phyloP scores from a whole-genome alignment of 495 filamentous ascomycete genomes.

The Penicillium salamii region DNA sequence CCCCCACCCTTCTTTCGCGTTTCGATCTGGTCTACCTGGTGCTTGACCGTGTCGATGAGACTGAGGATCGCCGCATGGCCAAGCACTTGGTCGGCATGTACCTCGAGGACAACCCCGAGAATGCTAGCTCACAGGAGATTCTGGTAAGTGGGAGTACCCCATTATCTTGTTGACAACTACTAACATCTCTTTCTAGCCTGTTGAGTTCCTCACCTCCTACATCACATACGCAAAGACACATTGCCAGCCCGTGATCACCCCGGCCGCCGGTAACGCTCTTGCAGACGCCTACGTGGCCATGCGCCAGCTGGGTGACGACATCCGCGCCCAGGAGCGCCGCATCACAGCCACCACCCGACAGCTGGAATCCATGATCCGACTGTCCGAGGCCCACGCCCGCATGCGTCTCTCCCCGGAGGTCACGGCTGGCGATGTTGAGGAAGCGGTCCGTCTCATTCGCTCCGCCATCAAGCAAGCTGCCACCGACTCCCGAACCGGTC shows the following conservation, averaged over 20 bases:
- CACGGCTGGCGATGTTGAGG: conserved; percentile 77
- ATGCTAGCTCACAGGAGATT: conserved; percentile 72
- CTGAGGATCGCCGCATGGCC: conserved; percentile 80
- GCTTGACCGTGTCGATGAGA: conserved; percentile 87
- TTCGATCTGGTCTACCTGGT: conserved; percentile 98
- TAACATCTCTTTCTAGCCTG: conserved; percentile 52
- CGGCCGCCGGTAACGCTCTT: conserved; percentile 74
- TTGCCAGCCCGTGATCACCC: conserved; percentile 75
- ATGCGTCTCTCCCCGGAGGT: conserved; percentile 83
- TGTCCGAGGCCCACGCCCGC: conserved; percentile 94
- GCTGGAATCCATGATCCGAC: conserved; percentile 94
- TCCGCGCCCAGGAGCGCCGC: conserved; percentile 86
- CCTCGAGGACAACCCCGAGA: conserved; percentile 86
- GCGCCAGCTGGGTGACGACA: conserved; percentile 93
- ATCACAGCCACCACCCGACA: conserved; percentile 97
- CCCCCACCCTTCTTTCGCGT: conserved; percentile 88
- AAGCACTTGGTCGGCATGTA: conserved; percentile 97
- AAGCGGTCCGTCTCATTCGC: conserved; percentile 89
- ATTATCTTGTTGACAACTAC: background rate
- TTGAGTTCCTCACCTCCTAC: conserved; percentile 94
- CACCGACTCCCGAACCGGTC: conserved; percentile 83
- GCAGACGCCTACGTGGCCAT: conserved; percentile 89
- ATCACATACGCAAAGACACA: conserved; percentile 94
- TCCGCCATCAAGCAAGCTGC: conserved; percentile 95
- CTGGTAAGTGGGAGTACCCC: conserved; percentile 56